phyloP scores from a whole-genome alignment of 2,329 filamentous ascomycete species.

The Phialophora macrospora region DNA sequence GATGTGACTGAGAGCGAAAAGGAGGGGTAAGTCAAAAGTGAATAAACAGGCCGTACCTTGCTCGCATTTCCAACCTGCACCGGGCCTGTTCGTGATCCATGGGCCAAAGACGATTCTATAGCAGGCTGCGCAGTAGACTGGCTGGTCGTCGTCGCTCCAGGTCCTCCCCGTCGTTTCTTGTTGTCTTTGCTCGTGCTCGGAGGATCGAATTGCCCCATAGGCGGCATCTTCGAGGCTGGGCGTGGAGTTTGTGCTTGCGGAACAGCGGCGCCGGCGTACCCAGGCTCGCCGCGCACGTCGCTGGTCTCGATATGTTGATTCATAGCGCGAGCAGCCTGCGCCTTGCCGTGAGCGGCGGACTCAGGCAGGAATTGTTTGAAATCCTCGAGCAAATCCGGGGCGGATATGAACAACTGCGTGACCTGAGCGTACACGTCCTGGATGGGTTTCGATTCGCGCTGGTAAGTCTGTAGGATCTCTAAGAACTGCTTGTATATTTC shows the following conservation, averaged over 20 bases:
- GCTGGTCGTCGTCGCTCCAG: conserved; percentile 43
- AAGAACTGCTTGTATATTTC: conserved; percentile 99
- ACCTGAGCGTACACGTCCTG: conserved; percentile 98
- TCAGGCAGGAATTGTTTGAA: conserved; percentile 99
- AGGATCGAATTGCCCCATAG: conserved; percentile 89
- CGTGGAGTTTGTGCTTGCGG: conserved; percentile 57
- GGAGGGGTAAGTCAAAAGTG: conserved; percentile 4
- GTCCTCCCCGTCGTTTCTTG: conserved; percentile 79
- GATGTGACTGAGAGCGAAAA: neutral
- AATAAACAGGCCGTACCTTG: conserved; percentile 53
- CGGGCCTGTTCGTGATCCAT: conserved; percentile 44
- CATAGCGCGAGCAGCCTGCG: conserved; percentile 60
- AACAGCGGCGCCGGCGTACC: conserved; percentile 48
- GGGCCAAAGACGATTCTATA: conserved; percentile 43
- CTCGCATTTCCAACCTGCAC: conserved; percentile 52
- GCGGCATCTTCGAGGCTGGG: conserved; percentile 74
- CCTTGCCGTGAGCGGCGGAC: conserved; percentile 73
- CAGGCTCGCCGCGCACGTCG: conserved; percentile 62
- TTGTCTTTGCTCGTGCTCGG: conserved; percentile 83
- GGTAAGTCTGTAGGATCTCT: conserved; percentile 97
- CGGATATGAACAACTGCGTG: conserved; percentile 88
- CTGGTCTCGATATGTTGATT: conserved; percentile 69
- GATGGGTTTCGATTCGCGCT: conserved; percentile 96
- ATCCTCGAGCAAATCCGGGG: conserved; percentile 92
- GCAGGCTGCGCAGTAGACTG: conserved; percentile 43